Evolutionary conservation across 768 basidiomycete species (phyloP).

Genomic region (Candolleomyces eurysporus): DNA sequence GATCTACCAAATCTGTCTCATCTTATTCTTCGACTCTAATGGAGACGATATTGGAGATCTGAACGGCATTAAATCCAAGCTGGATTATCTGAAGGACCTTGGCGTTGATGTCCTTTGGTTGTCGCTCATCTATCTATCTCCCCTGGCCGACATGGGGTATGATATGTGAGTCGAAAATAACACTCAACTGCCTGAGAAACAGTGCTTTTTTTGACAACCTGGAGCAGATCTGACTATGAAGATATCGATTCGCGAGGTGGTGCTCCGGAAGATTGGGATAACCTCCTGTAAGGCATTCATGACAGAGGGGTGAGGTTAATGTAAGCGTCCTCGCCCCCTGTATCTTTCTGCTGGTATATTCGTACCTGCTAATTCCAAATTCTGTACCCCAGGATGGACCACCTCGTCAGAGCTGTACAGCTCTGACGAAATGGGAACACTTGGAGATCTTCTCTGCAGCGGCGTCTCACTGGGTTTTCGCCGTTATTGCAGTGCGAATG

Average conservation of each 20-base stretch:
- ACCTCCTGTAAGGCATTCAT: constrained; percentile 51
- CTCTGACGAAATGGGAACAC: no score
- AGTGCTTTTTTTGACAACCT: not conserved
- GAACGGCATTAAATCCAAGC: constrained; percentile 58
- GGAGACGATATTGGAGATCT: constrained; percentile 72
- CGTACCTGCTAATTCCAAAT: not conserved
- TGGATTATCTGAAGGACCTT: constrained; percentile 67
- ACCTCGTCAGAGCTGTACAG: constrained; percentile 60
- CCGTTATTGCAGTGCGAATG: constrained; percentile 55
- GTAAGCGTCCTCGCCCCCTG: constrained; percentile 29
- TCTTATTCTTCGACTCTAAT: constrained; percentile 68
- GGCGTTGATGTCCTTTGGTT: constrained; percentile 72
- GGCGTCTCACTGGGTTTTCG: no score
- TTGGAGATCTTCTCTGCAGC: no score
- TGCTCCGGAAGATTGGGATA: constrained; percentile 59
- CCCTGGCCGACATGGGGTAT: constrained; percentile 72
- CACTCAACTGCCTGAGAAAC: not conserved
- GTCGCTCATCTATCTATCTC: constrained; percentile 67
- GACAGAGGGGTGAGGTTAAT: constrained; percentile 68
- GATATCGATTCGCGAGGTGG: constrained; percentile 66
- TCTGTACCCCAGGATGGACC: constrained; percentile 56
- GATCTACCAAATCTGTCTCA: constrained; percentile 70
- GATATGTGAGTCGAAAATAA: constrained; percentile 48
- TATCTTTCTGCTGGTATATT: not conserved
- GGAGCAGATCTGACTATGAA: constrained; percentile 58